Conservation (phyloP, 768 basidiomycete genomes). For the Leccinum obscurum region DNA sequence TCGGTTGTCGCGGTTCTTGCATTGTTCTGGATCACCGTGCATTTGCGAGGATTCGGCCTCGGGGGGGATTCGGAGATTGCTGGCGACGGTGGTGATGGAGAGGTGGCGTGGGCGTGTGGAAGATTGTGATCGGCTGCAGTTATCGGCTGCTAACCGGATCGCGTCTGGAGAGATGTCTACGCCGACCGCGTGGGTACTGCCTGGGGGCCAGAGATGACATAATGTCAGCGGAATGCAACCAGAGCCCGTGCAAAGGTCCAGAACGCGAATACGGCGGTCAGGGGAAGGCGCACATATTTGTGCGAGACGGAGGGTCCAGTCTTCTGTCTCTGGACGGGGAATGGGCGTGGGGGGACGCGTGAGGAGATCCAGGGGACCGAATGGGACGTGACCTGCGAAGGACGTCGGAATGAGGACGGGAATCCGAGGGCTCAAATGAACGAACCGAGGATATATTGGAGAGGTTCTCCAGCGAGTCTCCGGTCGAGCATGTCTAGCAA, state of each 20-base stretch:
- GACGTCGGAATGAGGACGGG: neutral
- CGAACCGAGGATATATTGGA: conserved; percentile 89
- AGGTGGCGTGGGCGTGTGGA: conserved; percentile 18
- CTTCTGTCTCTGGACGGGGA: conserved; percentile 92
- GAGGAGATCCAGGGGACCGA: conserved; percentile 78
- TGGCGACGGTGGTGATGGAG: conserved; percentile 3
- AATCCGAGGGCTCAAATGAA: neutral
- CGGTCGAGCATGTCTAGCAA: conserved; percentile 51
- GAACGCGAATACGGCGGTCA: conserved; percentile 41
- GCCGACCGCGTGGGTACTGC: conserved; percentile 54
- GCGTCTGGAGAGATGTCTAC: conserved; percentile 72
- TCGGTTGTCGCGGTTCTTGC: neutral
- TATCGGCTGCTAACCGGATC: conserved; percentile 47
- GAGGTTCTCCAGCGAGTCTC: conserved; percentile 68
- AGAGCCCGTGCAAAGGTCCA: conserved; percentile 93
- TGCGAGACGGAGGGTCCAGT: conserved; percentile 70
- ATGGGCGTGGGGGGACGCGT: conserved; percentile 83
- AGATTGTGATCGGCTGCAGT: conserved; percentile 30
- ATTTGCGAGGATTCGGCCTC: neutral
- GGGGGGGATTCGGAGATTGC: conserved; percentile 4
- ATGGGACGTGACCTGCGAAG: conserved; percentile 70
- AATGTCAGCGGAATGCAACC: conserved; percentile 92
- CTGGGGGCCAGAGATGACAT: conserved; percentile 60
- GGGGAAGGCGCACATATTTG: conserved; percentile 39
- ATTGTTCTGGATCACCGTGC: neutral